These are phyloP conservation scores for Cryptococcus sp. DNA, from an alignment of 1,284 basidiomycete species.

Conservation along the genomic window DNA sequence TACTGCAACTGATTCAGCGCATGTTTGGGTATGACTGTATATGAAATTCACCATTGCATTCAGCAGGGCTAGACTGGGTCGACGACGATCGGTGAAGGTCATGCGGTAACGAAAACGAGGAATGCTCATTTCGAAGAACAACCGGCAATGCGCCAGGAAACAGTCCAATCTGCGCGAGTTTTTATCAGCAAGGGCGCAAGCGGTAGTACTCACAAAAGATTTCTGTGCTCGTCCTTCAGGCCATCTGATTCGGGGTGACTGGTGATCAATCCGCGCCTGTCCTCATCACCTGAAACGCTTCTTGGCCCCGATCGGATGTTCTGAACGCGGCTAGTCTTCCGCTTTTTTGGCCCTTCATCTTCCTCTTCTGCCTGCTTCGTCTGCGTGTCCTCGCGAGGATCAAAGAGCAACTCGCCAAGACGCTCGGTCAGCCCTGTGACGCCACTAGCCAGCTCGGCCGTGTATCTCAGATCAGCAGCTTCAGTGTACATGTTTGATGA, in stretches of 20 bases:
- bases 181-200: not conserved
- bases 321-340: slow-evolving; percentile 8
- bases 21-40: not conserved
- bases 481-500: slow-evolving; percentile 24
- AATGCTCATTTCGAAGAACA: slow-evolving; percentile 50
- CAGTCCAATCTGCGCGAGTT: slow-evolving; percentile 31
- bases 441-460: slow-evolving; percentile 16
- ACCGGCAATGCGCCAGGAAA: slow-evolving; percentile 40
- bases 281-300: not conserved
- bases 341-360: slow-evolving; percentile 16
- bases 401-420: slow-evolving; percentile 48
- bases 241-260: slow-evolving; percentile 38
- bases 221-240: slow-evolving; percentile 33
- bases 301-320: not conserved
- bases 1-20: slow-evolving; percentile 26
- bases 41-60: slow-evolving; percentile 40
- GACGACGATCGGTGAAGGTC: slow-evolving; percentile 40
- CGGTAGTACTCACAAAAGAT: slow-evolving; percentile 28
- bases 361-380: slow-evolving; percentile 12
- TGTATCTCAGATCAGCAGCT: slow-evolving; percentile 32
- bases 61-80: slow-evolving; percentile 43
- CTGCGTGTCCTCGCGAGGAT: slow-evolving; percentile 20
- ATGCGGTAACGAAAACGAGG: slow-evolving; percentile 46
- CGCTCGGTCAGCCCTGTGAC: slow-evolving; percentile 31
- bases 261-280: not conserved